Percentiles rank a stretch among this genome's conserved stretches.
These are phyloP conservation scores for Heliamphora pulchella DNA, from an alignment of 179 eudicot species.

Conservation along the genomic window DNA sequence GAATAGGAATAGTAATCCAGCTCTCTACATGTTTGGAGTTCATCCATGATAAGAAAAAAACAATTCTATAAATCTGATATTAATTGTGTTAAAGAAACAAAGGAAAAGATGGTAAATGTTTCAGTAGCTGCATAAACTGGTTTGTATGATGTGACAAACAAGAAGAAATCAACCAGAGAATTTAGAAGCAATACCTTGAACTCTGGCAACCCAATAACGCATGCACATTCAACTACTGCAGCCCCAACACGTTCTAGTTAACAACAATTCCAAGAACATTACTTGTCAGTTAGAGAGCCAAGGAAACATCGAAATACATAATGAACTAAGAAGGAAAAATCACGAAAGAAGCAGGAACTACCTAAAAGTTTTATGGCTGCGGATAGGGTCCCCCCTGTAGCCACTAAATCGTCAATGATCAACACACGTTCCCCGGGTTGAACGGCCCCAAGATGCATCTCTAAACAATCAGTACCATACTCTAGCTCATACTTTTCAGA, in stretches of 20 bases:
- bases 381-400: conserved; percentile 62
- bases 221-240: conserved; percentile 79
- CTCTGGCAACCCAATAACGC: conserved; percentile 72
- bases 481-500: conserved; percentile 51
- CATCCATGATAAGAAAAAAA: not conserved
- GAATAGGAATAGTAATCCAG: not conserved
- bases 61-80: not conserved
- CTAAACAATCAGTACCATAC: conserved; percentile 53
- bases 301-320: not conserved
- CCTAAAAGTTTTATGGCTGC: conserved; percentile 57
- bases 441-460: conserved; percentile 58
- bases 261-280: conserved; percentile 8
- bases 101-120: not conserved
- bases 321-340: not conserved
- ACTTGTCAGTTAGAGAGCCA: not conserved
- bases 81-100: not conserved
- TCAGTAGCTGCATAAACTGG: no score
- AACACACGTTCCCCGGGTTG: conserved; percentile 46
- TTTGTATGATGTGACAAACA: not conserved
- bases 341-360: conserved; percentile 13
- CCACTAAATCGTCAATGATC: conserved; percentile 56
- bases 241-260: conserved; percentile 77
- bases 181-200: conserved; percentile 41
- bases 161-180: not conserved
- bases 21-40: not conserved